These are phyloP conservation scores for Pythium inflatum DNA, from an alignment of 352 stramenopile genomes.

Conservation along the genomic window DNA sequence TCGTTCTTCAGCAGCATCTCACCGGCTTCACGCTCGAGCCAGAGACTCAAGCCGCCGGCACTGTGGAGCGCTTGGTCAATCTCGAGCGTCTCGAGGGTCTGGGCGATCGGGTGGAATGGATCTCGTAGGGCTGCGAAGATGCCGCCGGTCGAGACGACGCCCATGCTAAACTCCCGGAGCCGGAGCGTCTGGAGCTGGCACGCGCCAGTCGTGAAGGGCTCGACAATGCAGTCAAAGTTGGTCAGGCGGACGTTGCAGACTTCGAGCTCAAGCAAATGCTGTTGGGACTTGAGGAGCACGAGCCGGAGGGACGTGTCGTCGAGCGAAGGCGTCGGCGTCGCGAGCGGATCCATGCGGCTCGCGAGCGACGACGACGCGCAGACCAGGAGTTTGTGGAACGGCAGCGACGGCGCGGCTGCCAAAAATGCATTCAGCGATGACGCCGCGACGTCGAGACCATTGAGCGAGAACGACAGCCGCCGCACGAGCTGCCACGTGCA, in stretches of 20 bases:
- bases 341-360: constrained; percentile 16
- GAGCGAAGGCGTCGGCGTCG: neutral
- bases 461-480: constrained; percentile 2
- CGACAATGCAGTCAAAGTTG: constrained; percentile 27
- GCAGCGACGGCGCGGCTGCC: neutral
- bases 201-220: neutral
- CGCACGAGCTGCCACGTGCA: constrained; percentile 14
- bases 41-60: constrained; percentile 24
- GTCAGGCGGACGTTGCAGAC: constrained; percentile 22
- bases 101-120: constrained; percentile 18
- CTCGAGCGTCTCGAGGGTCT: constrained; percentile 23
- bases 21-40: constrained; percentile 25
- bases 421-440: constrained; percentile 12
- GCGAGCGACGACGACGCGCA: constrained; percentile 22
- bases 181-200: constrained; percentile 17
- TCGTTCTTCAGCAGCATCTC: constrained; percentile 31
- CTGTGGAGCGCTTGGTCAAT: constrained; percentile 27
- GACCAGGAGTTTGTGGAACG: constrained; percentile 20
- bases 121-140: constrained; percentile 22
- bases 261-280: constrained; percentile 20
- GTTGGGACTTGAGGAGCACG: constrained; percentile 19
- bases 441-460: constrained; percentile 14
- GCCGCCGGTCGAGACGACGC: constrained; percentile 14
- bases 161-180: constrained; percentile 25
- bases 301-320: constrained; percentile 14